Conservation (phyloP, 2,329 filamentous ascomycete genomes). For the Penicillium fuscoglaucum region DNA sequence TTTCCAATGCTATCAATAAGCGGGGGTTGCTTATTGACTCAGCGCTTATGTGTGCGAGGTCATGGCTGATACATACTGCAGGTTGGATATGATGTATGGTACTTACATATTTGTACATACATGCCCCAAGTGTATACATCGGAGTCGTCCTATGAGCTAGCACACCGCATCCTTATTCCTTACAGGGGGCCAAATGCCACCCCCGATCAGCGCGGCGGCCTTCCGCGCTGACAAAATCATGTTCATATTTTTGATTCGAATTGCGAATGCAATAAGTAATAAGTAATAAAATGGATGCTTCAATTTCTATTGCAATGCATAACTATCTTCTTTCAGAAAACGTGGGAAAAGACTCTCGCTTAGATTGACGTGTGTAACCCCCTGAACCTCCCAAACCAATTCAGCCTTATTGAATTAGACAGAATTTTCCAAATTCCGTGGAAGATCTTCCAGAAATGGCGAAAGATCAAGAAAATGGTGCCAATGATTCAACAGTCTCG, state of each 20-base stretch:
- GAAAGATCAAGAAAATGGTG: constrained; percentile 18
- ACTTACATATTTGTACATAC: neutral
- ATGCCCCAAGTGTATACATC: neutral
- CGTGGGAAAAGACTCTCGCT: neutral
- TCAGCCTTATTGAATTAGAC: neutral
- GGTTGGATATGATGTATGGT: neutral
- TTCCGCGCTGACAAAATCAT: constrained; percentile 11
- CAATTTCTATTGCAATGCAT: neutral
- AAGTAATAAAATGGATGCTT: neutral
- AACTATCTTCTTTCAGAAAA: neutral
- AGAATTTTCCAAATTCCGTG: neutral
- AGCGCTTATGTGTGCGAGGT: neutral
- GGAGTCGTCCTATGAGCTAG: neutral
- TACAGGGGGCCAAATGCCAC: too few species aligned
- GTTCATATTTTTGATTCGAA: neutral
- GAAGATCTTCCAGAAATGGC: neutral
- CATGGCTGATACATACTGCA: neutral
- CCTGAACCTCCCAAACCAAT: neutral
- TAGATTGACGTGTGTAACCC: neutral
- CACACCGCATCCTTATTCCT: neutral
- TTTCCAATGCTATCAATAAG: neutral
- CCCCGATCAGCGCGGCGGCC: neutral
- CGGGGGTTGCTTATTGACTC: neutral
- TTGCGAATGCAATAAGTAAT: neutral
- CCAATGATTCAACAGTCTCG: constrained; percentile 9